Evolutionary conservation across 805 yeast genomes (phyloP), one percentile per base, ranked within the genome.

Genomic region (Metschnikowia bowlesiae): DNA sequence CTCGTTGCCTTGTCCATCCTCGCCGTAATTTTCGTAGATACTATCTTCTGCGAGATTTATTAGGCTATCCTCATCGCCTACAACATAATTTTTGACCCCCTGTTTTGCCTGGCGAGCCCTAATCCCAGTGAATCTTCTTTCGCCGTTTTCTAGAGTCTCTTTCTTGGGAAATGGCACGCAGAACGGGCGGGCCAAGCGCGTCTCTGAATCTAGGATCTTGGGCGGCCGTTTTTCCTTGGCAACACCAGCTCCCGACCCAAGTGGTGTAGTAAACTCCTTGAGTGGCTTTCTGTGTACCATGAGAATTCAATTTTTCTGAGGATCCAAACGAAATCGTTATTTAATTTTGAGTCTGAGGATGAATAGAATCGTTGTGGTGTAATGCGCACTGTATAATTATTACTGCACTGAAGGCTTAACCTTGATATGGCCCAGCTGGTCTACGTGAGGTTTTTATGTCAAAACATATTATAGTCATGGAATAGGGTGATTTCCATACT

Each of bases 211-310:
- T 3, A 75, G 73, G 18, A 78, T 73, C 14, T 78, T 70, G 22
- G 84, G 71, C 7, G 84, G 83, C 39, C 84, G 70, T 44, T 79
- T 75, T 8, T 76, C 75, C 14, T 75, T 73, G n/a, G 81, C 77
- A 0, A 86, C 73, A 0, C 87, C 86, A 0, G 87, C 87, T 0
- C 91, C 92, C 1, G 83, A 79, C 1, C 90, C 91, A 32, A 83
- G 56, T 1, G 78, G 76, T 8, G 78, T 73, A 18, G 78, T 73
- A 51, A 67, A 73, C 42, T 56, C 68, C 10, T 57, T 70, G 35
- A 73, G 63, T n/a, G 70, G 70, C 51, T 72, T 72, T 44, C 74
- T 53, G 29, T 53, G 53, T 5, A 56, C 63, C 65, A 61, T 63
- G 26, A 38, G 5, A 26, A 36, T 32, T 32, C n/a, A 11, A 32